Conservation (phyloP, 768 basidiomycete genomes). For the Boletus reticulatus region DNA sequence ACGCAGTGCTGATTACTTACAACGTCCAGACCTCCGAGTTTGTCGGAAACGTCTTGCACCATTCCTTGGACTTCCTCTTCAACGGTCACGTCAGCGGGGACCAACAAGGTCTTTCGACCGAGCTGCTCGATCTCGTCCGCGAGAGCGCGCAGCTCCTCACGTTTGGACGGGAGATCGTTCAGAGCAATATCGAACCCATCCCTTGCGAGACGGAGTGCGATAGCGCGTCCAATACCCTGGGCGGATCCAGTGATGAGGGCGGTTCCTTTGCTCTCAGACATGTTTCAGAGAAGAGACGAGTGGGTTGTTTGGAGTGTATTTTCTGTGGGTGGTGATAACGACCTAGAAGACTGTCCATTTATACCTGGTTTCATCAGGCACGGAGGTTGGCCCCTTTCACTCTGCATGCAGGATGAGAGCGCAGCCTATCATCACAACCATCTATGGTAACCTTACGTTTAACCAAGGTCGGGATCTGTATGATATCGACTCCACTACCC, state of each 20-base stretch:
- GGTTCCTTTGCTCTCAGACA: slow-evolving; percentile 22
- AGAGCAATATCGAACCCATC: not conserved
- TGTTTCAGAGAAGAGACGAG: not conserved
- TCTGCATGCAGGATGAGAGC: no score
- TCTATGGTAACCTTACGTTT: no score
- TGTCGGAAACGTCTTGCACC: slow-evolving; percentile 12
- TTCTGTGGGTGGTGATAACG: no score
- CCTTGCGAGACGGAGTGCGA: slow-evolving; percentile 12
- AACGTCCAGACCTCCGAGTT: slow-evolving; percentile 25
- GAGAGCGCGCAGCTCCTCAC: not conserved
- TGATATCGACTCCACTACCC: no score
- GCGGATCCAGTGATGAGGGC: slow-evolving; percentile 29
- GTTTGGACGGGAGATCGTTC: slow-evolving; percentile 18
- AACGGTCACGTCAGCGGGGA: slow-evolving; percentile 35
- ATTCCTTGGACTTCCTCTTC: no score
- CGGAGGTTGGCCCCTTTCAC: no score
- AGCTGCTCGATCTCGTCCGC: slow-evolving; percentile 20
- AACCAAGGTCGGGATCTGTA: no score
- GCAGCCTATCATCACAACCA: no score
- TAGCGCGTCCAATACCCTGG: slow-evolving; percentile 23
- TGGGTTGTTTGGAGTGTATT: no score
- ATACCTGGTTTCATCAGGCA: no score
- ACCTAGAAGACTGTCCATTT: no score
- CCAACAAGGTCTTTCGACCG: slow-evolving; percentile 14
- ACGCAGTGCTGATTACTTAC: not conserved